Percentiles rank a stretch among this genome's conserved stretches.
These are phyloP conservation scores for Talaromyces sp. DNA, from an alignment of 2,329 filamentous ascomycete species.

Conservation along the genomic window DNA sequence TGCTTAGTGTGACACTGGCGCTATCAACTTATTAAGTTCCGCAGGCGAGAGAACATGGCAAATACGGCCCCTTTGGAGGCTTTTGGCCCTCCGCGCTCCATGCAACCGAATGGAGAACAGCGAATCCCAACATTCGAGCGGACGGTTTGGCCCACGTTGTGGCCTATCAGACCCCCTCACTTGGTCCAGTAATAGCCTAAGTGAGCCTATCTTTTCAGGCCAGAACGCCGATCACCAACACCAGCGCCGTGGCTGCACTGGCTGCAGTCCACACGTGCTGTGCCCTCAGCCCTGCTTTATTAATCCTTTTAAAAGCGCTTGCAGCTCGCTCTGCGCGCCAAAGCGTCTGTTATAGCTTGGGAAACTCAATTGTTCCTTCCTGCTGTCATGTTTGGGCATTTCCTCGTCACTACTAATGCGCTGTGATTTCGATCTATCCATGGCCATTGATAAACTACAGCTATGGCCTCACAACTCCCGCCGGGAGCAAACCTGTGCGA, in stretches of 20 bases:
- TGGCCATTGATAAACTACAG: not conserved
- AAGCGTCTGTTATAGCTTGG: not conserved
- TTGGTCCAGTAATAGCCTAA: too few relatives aligned
- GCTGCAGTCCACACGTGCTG: not conserved
- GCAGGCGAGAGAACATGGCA: too few relatives aligned
- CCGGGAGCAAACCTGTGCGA: not conserved
- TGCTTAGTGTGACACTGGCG: too few relatives aligned
- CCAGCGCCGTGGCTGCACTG: too few relatives aligned
- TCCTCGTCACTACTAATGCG: not conserved
- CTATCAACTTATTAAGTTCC: too few relatives aligned
- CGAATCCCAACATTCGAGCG: too few relatives aligned
- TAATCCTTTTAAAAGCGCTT: not conserved
- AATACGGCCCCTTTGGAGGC: too few relatives aligned
- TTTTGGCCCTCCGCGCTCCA: too few relatives aligned
- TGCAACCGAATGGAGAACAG: too few relatives aligned
- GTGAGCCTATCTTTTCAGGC: not conserved
- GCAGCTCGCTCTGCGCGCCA: not conserved
- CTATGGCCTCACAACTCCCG: not conserved
- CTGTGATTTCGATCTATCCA: not conserved
- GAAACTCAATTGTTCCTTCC: not conserved
- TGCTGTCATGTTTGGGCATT: not conserved
- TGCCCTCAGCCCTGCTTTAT: too few relatives aligned
- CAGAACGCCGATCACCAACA: not conserved
- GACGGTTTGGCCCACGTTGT: too few relatives aligned
- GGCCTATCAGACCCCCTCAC: too few relatives aligned